phyloP scores from a whole-genome alignment of 1,284 basidiomycete species.

The Trametes sp. region DNA sequence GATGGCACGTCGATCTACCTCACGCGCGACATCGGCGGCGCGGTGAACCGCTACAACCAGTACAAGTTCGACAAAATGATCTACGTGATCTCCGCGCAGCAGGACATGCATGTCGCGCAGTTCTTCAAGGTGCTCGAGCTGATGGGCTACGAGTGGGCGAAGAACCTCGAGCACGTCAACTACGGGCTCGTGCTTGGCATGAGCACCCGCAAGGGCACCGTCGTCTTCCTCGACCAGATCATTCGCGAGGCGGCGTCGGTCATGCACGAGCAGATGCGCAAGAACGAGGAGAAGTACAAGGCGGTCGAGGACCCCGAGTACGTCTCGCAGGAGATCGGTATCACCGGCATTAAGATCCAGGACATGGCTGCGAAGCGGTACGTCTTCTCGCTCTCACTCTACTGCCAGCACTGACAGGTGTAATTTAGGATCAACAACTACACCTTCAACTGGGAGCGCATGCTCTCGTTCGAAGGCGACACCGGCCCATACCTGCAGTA shows the following conservation, averaged over 20 bases:
- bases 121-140: slow-evolving; percentile 95
- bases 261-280: slow-evolving; percentile 98
- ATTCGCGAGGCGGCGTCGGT: slow-evolving; percentile 89
- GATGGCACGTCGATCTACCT: slow-evolving; percentile 98
- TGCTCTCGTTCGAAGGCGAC: slow-evolving; percentile 97
- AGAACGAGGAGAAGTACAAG: slow-evolving; percentile 93
- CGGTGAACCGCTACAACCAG: slow-evolving; percentile 91
- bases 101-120: slow-evolving; percentile 92
- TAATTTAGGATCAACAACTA: slow-evolving; percentile 91
- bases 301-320: slow-evolving; percentile 89
- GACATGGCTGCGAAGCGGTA: slow-evolving; percentile 74
- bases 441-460: slow-evolving; percentile 93
- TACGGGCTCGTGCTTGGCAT: slow-evolving; percentile 95
- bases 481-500: slow-evolving; percentile 97
- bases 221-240: slow-evolving; percentile 96
- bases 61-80: slow-evolving; percentile 99
- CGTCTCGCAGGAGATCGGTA: slow-evolving; percentile 88
- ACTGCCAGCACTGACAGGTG: not conserved
- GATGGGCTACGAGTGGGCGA: slow-evolving; percentile 91
- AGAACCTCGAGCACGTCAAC: slow-evolving; percentile 87
- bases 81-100: slow-evolving; percentile 94
- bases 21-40: slow-evolving; percentile 97
- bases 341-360: slow-evolving; percentile 98
- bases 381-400: slow-evolving; percentile 11
- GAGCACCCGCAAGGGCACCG: slow-evolving; percentile 97